phyloP scores from a whole-genome alignment of 306 rosid species.

The Corylus heterophylla region DNA sequence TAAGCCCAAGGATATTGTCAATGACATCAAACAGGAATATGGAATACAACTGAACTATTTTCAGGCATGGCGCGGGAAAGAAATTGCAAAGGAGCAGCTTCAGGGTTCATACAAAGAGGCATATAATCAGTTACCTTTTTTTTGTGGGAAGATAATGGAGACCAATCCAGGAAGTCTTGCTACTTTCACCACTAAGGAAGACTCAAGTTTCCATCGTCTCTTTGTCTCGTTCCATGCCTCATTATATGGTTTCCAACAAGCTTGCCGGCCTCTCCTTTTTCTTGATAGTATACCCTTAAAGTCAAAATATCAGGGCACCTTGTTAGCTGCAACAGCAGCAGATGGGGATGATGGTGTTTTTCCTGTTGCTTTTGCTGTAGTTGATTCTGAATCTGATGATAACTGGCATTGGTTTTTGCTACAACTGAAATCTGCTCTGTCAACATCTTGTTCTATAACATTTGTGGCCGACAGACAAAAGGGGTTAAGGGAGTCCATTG shows the following conservation, averaged over 20 bases:
- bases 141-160: constrained; percentile 89
- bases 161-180: constrained; percentile 93
- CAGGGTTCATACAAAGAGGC: constrained; percentile 98
- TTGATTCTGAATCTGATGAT: constrained; percentile 87
- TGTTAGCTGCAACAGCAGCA: constrained; percentile 87
- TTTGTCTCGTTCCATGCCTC: constrained; percentile 92
- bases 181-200: constrained; percentile 82
- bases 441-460: constrained; percentile 71
- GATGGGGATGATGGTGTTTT: constrained; percentile 87
- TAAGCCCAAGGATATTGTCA: constrained; percentile 97
- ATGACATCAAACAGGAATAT: constrained; percentile 89
- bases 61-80: constrained; percentile 99
- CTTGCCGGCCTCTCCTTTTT: constrained; percentile 91
- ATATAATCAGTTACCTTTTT: constrained; percentile 75
- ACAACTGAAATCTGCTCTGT: constrained; percentile 75
- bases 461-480: constrained; percentile 89
- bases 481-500: constrained; percentile 74
- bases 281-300: constrained; percentile 79
- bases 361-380: constrained; percentile 92
- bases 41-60: constrained; percentile 95
- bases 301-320: constrained; percentile 91
- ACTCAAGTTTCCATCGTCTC: constrained; percentile 89
- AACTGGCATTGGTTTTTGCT: constrained; percentile 93
- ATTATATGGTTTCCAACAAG: constrained; percentile 86
- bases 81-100: constrained; percentile 98